Conservation (phyloP, 306 rosid species). For the Dryas drummondii region DNA sequence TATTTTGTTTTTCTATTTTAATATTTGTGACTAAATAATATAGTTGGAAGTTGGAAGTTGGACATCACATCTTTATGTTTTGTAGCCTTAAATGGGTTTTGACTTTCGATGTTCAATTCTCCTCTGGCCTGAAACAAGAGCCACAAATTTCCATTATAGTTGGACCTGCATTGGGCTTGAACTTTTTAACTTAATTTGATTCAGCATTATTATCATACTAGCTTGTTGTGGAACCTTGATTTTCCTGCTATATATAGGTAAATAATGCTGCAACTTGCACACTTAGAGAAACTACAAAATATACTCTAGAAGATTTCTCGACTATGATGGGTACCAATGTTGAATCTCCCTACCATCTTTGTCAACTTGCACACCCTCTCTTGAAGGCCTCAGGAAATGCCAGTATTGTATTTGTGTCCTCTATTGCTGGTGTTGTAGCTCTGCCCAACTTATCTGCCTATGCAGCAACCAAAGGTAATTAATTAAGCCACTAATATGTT, state of each 20-base stretch:
- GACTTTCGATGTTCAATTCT: no score
- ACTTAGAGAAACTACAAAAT: conserved; percentile 9
- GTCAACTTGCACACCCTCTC: conserved; percentile 46
- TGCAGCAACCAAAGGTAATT: conserved; percentile 60
- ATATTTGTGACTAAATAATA: no score
- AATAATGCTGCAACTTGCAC: conserved; percentile 28
- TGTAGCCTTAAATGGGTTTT: no score
- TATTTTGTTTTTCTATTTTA: no score
- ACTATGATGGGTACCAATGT: conserved; percentile 34
- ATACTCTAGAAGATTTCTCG: conserved; percentile 28
- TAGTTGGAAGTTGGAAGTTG: no score
- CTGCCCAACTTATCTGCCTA: conserved; percentile 39
- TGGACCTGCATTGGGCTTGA: no score
- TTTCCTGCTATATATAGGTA: not conserved
- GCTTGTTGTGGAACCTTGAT: no score
- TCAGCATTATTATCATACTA: no score
- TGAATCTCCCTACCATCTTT: conserved; percentile 41
- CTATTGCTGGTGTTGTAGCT: conserved; percentile 44
- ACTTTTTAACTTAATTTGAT: no score
- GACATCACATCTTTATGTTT: no score
- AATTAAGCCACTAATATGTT: not conserved
- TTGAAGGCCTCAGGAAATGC: conserved; percentile 45
- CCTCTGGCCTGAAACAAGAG: no score
- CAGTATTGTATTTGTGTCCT: conserved; percentile 46
- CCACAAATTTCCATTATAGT: no score